These are phyloP conservation scores for Candida yuanshanica DNA, from an alignment of 805 yeast genomes.

Conservation along the genomic window DNA sequence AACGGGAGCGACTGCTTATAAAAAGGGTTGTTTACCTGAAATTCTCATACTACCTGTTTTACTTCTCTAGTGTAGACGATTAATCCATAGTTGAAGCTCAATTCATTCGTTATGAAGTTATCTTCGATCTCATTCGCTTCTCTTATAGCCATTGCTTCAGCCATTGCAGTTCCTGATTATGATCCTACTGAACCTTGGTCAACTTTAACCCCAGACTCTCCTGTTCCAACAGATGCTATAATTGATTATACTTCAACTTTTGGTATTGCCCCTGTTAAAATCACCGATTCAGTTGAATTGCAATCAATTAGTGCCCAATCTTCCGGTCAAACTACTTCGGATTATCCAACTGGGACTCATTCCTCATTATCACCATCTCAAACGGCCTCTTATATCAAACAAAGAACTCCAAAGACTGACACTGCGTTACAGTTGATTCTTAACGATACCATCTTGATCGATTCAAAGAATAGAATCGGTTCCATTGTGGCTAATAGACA, in stretches of 20 bases:
- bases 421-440: constrained; percentile 4
- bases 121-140: background rate
- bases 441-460: constrained; percentile 5
- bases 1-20: too few species aligned
- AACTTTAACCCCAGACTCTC: constrained; percentile 25
- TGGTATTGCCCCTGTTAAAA: constrained; percentile 22
- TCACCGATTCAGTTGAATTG: constrained; percentile 14
- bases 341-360: constrained; percentile 12
- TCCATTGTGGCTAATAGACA: constrained; percentile 39
- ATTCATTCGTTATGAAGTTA: background rate
- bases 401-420: constrained; percentile 1
- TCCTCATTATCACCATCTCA: constrained; percentile 3
- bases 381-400: constrained; percentile 1
- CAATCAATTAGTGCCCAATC: constrained; percentile 25
- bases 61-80: too few species aligned
- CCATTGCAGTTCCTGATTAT: background rate
- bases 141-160: background rate
- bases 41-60: too few species aligned
- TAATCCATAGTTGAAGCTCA: too few species aligned
- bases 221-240: constrained; percentile 33
- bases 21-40: too few species aligned
- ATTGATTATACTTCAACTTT: constrained; percentile 46
- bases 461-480: constrained; percentile 12
- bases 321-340: constrained; percentile 24
- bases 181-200: constrained; percentile 22